Evolutionary conservation across 2,329 filamentous ascomycete genomes (phyloP).

Genomic region (Sporothrix pallida): DNA sequence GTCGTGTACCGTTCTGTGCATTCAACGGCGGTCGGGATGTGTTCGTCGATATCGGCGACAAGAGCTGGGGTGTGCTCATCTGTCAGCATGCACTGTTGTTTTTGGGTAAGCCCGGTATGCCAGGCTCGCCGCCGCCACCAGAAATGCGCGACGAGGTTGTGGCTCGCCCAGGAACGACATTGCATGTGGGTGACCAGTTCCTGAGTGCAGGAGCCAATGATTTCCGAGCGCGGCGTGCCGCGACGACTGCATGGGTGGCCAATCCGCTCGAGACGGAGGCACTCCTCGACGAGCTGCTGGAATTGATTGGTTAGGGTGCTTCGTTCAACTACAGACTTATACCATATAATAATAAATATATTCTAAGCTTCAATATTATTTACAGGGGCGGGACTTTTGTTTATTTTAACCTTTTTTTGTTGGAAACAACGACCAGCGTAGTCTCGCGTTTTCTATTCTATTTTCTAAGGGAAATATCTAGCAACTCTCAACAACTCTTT

Average conservation of each 20-base stretch:
- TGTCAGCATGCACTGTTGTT: conserved; percentile 64
- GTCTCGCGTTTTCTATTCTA: neutral
- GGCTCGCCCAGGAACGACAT: conserved; percentile 54
- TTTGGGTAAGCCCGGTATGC: conserved; percentile 60
- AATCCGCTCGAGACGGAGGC: conserved; percentile 89
- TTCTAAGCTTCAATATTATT: neutral
- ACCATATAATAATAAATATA: neutral
- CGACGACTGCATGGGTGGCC: conserved; percentile 96
- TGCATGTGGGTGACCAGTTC: conserved; percentile 98
- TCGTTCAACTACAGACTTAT: neutral
- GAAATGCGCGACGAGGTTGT: conserved; percentile 9
- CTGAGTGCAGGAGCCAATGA: conserved; percentile 94
- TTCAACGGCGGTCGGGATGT: conserved; percentile 98
- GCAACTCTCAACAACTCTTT: neutral
- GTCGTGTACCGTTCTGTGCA: conserved; percentile 83
- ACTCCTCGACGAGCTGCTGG: conserved; percentile 80
- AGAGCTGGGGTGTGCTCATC: conserved; percentile 91
- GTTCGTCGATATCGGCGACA: conserved; percentile 98
- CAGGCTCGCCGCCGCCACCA: conserved; percentile 14
- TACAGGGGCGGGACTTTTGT: neutral
- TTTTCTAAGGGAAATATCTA: neutral
- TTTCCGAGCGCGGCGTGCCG: conserved; percentile 90
- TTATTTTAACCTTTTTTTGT: neutral
- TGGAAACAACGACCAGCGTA: neutral
- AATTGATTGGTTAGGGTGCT: conserved; percentile 51